Evolutionary conservation across 2,329 filamentous ascomycete genomes (phyloP).

Genomic region (Bipolaris victoriae): DNA sequence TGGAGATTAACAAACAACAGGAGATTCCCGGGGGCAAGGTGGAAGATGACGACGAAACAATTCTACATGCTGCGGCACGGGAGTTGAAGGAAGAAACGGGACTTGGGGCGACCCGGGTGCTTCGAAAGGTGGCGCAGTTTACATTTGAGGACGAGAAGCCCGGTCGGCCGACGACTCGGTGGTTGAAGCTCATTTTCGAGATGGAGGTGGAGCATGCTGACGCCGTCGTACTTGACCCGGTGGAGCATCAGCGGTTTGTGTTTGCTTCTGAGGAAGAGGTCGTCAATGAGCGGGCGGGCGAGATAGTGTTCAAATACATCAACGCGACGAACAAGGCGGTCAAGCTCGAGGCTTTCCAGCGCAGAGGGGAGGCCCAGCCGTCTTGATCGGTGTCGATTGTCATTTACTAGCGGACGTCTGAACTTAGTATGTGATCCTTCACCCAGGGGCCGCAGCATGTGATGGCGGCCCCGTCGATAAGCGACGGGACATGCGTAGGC

Average conservation of each 20-base stretch:
- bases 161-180: slow-evolving; percentile 25
- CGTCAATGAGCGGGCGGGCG: slow-evolving; percentile 32
- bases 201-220: slow-evolving; percentile 41
- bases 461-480: neutral
- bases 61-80: slow-evolving; percentile 57
- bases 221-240: slow-evolving; percentile 43
- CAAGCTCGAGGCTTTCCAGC: slow-evolving; percentile 45
- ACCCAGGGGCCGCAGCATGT: neutral
- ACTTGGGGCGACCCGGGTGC: slow-evolving; percentile 52
- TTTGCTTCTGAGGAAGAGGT: slow-evolving; percentile 53
- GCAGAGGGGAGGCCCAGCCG: slow-evolving; percentile 20
- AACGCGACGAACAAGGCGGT: slow-evolving; percentile 38
- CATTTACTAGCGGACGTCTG: neutral
- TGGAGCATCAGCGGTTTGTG: slow-evolving; percentile 51
- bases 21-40: slow-evolving; percentile 60
- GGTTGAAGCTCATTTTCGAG: slow-evolving; percentile 48
- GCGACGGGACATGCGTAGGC: neutral
- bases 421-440: neutral
- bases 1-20: slow-evolving; percentile 36
- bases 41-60: slow-evolving; percentile 54
- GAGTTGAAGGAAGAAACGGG: slow-evolving; percentile 62
- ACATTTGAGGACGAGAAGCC: slow-evolving; percentile 29
- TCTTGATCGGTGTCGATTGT: slow-evolving; percentile 3
- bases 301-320: slow-evolving; percentile 41
- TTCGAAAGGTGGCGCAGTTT: slow-evolving; percentile 51